These are phyloP conservation scores for Colletotrichum euphorbiae DNA, from an alignment of 2,329 filamentous ascomycete species.

Conservation along the genomic window DNA sequence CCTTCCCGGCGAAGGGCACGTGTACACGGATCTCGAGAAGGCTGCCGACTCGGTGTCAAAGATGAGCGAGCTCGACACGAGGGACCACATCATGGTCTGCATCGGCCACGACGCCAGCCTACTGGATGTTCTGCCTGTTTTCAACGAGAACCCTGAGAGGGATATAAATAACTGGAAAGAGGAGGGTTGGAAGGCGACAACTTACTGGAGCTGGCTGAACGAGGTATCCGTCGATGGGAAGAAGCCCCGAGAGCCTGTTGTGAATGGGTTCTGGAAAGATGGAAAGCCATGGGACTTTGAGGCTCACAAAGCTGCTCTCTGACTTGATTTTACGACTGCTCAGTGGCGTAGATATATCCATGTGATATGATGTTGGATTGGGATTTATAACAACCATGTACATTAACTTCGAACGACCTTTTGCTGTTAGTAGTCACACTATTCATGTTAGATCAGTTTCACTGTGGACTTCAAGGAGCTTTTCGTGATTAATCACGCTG, in stretches of 20 bases:
- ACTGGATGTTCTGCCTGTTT: constrained; percentile 28
- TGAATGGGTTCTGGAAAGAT: constrained; percentile 35
- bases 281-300: constrained; percentile 32
- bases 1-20: constrained; percentile 9
- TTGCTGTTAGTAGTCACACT: too few species aligned
- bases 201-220: constrained; percentile 37
- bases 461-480: too few species aligned
- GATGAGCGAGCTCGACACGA: constrained; percentile 33
- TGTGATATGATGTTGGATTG: too few species aligned
- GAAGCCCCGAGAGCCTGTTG: constrained; percentile 9
- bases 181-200: constrained; percentile 23
- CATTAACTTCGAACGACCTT: too few species aligned
- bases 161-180: constrained; percentile 35
- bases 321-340: not conserved
- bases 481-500: too few species aligned
- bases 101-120: constrained; percentile 34
- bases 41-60: constrained; percentile 27
- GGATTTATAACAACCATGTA: too few species aligned
- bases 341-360: too few species aligned
- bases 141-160: constrained; percentile 22
- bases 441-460: too few species aligned
- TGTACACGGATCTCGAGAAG: constrained; percentile 27
- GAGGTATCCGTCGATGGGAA: constrained; percentile 29
- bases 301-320: not conserved
- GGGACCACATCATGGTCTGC: constrained; percentile 35